Conservation (phyloP, 257 asterid species). For the Solanum chiquidenum region DNA sequence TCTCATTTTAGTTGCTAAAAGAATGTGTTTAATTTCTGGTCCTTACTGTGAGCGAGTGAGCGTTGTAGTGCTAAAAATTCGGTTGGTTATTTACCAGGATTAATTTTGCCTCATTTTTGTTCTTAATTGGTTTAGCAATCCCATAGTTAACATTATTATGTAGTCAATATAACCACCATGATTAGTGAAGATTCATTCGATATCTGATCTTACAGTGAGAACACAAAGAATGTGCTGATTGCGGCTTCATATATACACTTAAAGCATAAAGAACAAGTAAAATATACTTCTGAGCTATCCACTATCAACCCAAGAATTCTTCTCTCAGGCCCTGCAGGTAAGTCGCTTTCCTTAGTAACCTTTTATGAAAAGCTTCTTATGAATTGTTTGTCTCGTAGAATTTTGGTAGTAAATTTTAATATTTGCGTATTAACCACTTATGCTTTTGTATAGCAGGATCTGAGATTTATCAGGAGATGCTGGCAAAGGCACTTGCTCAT, state of each 20-base stretch:
- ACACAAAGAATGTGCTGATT: constrained; percentile 70
- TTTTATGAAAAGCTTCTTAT: neutral
- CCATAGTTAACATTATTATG: neutral
- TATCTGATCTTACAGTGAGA: constrained; percentile 54
- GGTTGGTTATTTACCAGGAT: neutral
- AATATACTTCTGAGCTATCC: constrained; percentile 64
- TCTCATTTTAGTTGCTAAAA: neutral
- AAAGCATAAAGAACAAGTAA: constrained; percentile 61
- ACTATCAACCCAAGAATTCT: constrained; percentile 77
- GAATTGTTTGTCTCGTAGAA: neutral
- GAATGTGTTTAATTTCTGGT: neutral
- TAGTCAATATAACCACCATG: neutral
- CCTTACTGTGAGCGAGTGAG: neutral
- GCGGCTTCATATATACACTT: constrained; percentile 79
- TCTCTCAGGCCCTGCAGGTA: constrained; percentile 95
- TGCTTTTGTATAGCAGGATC: constrained; percentile 43
- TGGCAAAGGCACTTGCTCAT: constrained; percentile 84
- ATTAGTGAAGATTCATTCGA: neutral
- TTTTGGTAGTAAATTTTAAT: neutral
- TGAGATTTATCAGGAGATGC: constrained; percentile 84
- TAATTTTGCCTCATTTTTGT: neutral
- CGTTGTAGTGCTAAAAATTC: neutral
- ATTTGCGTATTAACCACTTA: neutral
- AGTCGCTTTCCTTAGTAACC: neutral
- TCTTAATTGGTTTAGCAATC: neutral